Percentiles rank a stretch among this genome's conserved stretches.
phyloP scores from a whole-genome alignment of 495 filamentous ascomycete genomes.

The Neurospora sp. region DNA sequence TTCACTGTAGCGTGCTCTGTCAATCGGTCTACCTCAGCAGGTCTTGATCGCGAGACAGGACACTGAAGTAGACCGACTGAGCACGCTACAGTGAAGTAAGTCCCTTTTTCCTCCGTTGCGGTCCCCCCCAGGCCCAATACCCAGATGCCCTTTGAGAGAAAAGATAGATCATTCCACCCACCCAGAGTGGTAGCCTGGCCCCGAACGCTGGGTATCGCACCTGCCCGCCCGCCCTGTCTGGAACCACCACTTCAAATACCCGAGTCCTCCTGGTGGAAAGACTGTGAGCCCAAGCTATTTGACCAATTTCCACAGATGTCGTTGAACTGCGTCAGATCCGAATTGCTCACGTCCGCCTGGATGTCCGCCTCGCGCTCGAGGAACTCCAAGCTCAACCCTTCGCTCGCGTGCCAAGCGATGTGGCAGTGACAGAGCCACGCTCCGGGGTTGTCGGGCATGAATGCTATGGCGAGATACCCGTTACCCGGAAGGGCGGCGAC shows the following conservation, averaged over 20 bases:
- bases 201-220: not conserved
- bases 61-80: too few species aligned
- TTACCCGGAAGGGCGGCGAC: constrained; percentile 42
- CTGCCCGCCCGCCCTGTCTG: not conserved
- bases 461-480: constrained; percentile 43
- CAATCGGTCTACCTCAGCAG: too few species aligned
- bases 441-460: constrained; percentile 43
- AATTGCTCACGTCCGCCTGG: not conserved
- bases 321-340: not conserved
- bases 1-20: too few species aligned
- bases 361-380: constrained; percentile 8
- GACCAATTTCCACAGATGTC: constrained; percentile 4
- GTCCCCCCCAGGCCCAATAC: not conserved
- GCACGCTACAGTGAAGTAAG: not conserved
- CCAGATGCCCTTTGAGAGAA: too few species aligned
- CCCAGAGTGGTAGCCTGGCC: not conserved
- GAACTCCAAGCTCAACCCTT: constrained; percentile 13
- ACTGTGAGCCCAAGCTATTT: not conserved
- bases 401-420: constrained; percentile 17
- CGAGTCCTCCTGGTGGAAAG: constrained; percentile 11
- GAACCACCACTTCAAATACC: not conserved
- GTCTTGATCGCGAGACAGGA: too few species aligned
- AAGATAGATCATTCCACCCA: too few species aligned
- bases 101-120: not conserved
- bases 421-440: constrained; percentile 20